Base-by-base conservation (phyloP, 805 yeast genomes). In the Torulaspora maleeae region DNA sequence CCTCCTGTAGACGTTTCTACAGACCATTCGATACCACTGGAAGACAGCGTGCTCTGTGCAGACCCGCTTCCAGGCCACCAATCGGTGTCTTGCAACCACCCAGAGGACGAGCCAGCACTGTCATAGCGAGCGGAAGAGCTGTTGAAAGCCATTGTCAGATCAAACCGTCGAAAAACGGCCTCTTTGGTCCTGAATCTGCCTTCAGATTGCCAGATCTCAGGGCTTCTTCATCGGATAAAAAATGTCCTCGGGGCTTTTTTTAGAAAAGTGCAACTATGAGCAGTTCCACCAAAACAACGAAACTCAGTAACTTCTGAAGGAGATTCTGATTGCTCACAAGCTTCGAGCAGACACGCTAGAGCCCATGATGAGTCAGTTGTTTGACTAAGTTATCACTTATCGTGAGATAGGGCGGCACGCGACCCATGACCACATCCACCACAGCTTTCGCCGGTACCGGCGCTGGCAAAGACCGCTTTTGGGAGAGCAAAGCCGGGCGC, bases 231-330 rank as follows among this genome's bases (percentile, higher is more conserved):
- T 39, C 36, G 6, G 29, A 30, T 30, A 39, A 39, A 39, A 30
- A 20, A 30, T 30, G 37, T 19, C 30, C 43, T 32, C 43, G 32
- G 25, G 43, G 27, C 37, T 39, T 39, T 39, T 39, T 39, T 39
- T 39, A 39, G 43, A 39, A 39, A 25, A 30, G 27, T 28, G 27
- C 35, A 12, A 27, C 10, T 28, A 24, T 19, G 8, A 29, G n/a
- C 22, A 13, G 36, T 25, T 16, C 28, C 32, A 27, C 17, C 24
- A 27, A 29, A 34, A 22, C 25, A 20, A 32, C 13, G 11, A 29
- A 34, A 38, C 19, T 28, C 12, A 25, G 7, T 13, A 12, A 6
- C 9, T 2, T 22, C 25, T 22, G 25, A 22, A 2, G 2, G 25
- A 22, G 25, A 6, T 22, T 22, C 25, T 22, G 5, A 22, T 8